Conservation (phyloP, 371 early-diverging fungal species). For the Parasitella parasitica region DNA sequence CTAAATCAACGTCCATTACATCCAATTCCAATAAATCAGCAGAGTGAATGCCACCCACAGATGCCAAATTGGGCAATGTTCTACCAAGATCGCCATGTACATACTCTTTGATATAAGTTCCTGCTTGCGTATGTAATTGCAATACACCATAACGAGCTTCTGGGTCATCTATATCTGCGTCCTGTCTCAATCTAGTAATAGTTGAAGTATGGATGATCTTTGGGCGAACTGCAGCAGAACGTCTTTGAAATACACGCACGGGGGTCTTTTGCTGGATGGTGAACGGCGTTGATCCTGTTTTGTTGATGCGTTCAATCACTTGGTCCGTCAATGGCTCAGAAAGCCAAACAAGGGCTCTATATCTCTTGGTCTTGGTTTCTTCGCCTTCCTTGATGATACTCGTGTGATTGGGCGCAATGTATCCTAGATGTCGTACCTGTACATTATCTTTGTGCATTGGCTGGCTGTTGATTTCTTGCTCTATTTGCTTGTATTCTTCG, state of each 20-base stretch:
- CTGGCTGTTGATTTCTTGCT: conserved; percentile 56
- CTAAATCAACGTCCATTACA: conserved; percentile 77
- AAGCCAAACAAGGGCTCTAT: conserved; percentile 78
- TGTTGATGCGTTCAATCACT: conserved; percentile 55
- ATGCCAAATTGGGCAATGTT: conserved; percentile 81
- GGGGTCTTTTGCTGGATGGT: conserved; percentile 89
- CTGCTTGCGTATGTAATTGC: conserved; percentile 84
- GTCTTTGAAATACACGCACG: conserved; percentile 87
- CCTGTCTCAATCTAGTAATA: conserved; percentile 15
- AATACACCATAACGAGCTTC: conserved; percentile 58
- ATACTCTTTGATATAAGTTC: conserved; percentile 99
- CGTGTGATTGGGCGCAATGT: conserved; percentile 47
- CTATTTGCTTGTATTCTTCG: conserved; percentile 51
- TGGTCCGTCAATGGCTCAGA: conserved; percentile 54
- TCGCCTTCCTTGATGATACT: conserved; percentile 85
- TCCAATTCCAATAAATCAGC: conserved; percentile 89
- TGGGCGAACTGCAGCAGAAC: conserved; percentile 73
- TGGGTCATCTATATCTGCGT: conserved; percentile 8
- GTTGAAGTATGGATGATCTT: conserved; percentile 64
- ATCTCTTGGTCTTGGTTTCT: conserved; percentile 80
- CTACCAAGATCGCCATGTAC: conserved; percentile 95
- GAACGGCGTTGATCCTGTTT: conserved; percentile 46
- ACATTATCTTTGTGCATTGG: conserved; percentile 48
- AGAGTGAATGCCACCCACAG: conserved; percentile 57
- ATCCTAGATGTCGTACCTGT: conserved; percentile 52